Evolutionary conservation across 495 filamentous ascomycete species (phyloP).

Genomic region (Xylaria curta): DNA sequence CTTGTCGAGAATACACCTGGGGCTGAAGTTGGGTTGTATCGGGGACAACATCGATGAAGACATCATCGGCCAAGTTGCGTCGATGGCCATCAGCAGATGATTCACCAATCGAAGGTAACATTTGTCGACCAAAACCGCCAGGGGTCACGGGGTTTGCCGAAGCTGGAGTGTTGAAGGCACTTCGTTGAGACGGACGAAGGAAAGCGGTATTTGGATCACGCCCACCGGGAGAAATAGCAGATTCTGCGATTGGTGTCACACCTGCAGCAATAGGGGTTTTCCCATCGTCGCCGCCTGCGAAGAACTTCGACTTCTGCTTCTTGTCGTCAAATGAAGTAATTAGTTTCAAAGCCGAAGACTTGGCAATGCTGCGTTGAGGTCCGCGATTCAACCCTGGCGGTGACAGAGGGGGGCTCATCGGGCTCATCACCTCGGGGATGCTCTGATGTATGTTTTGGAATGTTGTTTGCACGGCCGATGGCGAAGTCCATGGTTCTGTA

Average conservation of each 20-base stretch:
- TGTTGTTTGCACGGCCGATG: constrained; percentile 72
- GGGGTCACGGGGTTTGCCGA: constrained; percentile 77
- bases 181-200: constrained; percentile 64
- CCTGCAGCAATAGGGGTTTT: constrained; percentile 78
- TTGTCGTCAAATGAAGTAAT: constrained; percentile 85
- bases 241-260: constrained; percentile 90
- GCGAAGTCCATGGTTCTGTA: constrained; percentile 81
- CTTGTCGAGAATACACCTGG: constrained; percentile 28
- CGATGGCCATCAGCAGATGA: constrained; percentile 53
- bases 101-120: constrained; percentile 87
- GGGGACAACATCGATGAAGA: constrained; percentile 35
- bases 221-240: constrained; percentile 80
- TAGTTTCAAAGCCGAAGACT: constrained; percentile 86
- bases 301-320: constrained; percentile 69
- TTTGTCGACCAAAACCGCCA: constrained; percentile 68
- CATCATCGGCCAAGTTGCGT: constrained; percentile 43
- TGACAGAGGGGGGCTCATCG: constrained; percentile 65
- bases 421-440: constrained; percentile 61
- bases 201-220: constrained; percentile 69
- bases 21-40: constrained; percentile 28
- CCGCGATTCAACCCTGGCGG: constrained; percentile 56
- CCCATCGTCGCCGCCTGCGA: constrained; percentile 68
- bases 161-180: constrained; percentile 67
- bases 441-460: constrained; percentile 56
- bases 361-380: constrained; percentile 66